Conservation (phyloP, 441 rosid genomes). For the Cnidoscolus chayamansa region DNA sequence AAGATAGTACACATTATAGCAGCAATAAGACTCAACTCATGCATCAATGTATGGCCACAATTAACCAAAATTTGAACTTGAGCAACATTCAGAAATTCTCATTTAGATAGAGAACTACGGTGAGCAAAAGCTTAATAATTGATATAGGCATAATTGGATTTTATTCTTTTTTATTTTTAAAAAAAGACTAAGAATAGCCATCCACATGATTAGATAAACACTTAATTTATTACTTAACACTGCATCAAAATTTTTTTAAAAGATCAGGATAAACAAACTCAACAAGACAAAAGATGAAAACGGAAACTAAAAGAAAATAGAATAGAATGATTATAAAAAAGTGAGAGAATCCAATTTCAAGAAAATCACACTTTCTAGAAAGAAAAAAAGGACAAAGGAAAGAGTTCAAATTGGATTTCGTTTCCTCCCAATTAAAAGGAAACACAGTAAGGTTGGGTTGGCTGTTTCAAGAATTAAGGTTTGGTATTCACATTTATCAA, state of each 20-base stretch:
- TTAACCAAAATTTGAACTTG: background rate
- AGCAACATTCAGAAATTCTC: background rate
- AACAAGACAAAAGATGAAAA: background rate
- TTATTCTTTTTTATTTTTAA: background rate
- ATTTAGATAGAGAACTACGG: background rate
- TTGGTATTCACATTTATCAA: background rate
- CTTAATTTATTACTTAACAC: too few relatives aligned
- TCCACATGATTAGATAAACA: background rate
- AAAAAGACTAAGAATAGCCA: background rate
- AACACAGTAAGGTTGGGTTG: background rate
- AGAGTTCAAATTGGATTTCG: background rate
- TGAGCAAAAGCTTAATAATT: background rate
- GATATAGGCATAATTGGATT: background rate
- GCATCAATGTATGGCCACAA: background rate
- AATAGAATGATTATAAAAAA: background rate
- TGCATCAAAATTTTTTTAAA: background rate
- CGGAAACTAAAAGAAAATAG: background rate
- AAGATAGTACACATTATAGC: conserved; percentile 20
- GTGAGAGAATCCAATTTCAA: background rate
- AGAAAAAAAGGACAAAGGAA: background rate
- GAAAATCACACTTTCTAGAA: background rate
- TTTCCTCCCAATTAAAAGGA: background rate
- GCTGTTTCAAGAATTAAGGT: background rate
- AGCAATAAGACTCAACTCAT: background rate
- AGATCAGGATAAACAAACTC: background rate